Evolutionary conservation across 305 asterid species (phyloP), one percentile per base, ranked within the genome.

Genomic region (Stenogyne calaminthoides): DNA sequence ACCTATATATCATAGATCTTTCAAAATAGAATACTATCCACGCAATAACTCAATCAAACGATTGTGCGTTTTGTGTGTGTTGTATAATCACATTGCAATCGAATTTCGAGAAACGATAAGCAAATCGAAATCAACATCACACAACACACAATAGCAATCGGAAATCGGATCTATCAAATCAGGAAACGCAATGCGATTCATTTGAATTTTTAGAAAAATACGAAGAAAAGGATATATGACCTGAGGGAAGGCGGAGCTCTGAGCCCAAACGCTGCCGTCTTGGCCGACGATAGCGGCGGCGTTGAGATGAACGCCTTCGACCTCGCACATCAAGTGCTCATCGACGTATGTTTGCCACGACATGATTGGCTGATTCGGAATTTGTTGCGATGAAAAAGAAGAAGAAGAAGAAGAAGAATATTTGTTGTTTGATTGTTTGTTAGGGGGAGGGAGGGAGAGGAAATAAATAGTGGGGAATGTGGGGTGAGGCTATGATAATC

Each of bases 321-420:
- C 66, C 0, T 83, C 86, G 66, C 81, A 71, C 90, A 86, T 80
- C 84, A 83, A 83, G 79, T 85, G 90, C 3, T 85, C 86, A 44
- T 85, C 90, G n/a, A 86, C 84, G 78, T 83, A 86, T 14, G 78
- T 18, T 68, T 86, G 88, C 86, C 86, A 83, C 84, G 90, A 85
- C 88, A 83, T 83, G 63, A 72, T 79, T 56, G 19, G 11, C 11
- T 27, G 0, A 0, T 19, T 25, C 3, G 29, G 29, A 3, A 15
- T 55, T 27, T 14, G 36, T 22, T 56, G 36, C 15, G 15, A 54
- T 5, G 14, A 56, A 56, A 9, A 22, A 56, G 34, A 19, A 2
- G 29, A 9, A 20, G 14, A 56, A 56, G 11, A 22, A 56, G 34
- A 19, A 2, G 29, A 9, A 20, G 20, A 3, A 22, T 25, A 25